Evolutionary conservation across 2,329 filamentous ascomycete species (phyloP), one percentile per base, ranked within the genome.

Genomic region (Pseudocercospora ulei): DNA sequence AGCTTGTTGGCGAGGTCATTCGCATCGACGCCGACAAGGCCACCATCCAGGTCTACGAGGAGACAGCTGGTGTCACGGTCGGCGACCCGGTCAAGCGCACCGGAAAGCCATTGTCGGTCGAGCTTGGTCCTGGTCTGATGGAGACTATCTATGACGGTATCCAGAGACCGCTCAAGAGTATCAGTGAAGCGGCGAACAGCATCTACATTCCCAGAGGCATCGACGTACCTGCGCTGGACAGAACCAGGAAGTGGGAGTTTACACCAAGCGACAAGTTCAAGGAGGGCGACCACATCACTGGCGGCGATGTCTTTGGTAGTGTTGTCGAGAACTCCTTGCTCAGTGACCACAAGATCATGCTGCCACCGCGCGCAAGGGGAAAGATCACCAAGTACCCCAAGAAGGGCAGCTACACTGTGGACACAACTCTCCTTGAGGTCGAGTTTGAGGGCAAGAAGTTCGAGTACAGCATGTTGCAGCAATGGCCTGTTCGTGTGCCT

Each of bases 91-190:
- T 98, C 52, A 58, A 69, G 46, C 77, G 88, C 58, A 95, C 88
- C 41, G 84, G 86, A 64, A 95, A 96, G 73, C 90, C 90, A 49
- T 72, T 98, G 39, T 95, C 90, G 42, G 90, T 98, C 65, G 90
- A 98, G 66, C 80, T 98, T 31, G 90, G 90, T 35, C 90, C 90
- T 49, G 90, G 90, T 62, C 71, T 98, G 63, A 85, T 98, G 75
- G 88, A 96, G 69, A 95, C 90, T 53, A 98, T 98, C 65, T 98
- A 96, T 72, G 90, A 98, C 64, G 90, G 90, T 69, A 98, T 98
- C 58, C 90, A 98, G 66, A 80, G 90, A 61, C 90, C 90, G 35
- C 78, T 98, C 55, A 80, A 80, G 66, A 78, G 76, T 52, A 98
- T 98, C 57, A 71, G 84, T 53, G 69, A 80, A 25, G 66, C 74